phyloP scores from a whole-genome alignment of 176 grass and related monocot species.

The Carex littledalei region DNA sequence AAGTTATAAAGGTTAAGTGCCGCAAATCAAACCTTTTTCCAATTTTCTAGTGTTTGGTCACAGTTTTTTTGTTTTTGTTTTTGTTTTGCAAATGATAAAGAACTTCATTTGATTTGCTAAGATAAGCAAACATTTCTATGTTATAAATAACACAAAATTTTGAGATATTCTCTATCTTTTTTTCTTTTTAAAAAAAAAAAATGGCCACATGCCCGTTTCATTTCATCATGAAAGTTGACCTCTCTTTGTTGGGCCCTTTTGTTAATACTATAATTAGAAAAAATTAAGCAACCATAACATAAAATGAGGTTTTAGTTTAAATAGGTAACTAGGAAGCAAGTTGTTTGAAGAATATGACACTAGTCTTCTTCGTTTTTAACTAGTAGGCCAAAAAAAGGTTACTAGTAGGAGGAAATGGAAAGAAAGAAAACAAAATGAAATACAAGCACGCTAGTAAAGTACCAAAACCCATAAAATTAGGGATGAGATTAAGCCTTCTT shows the following conservation, averaged over 20 bases:
- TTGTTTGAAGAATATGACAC: background rate
- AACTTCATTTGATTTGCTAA: background rate
- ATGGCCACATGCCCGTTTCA: too few relatives aligned
- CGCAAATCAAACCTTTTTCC: background rate
- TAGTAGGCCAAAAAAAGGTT: background rate
- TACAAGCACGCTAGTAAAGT: background rate
- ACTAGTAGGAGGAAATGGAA: background rate
- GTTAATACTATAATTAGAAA: background rate
- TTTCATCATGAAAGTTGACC: too few relatives aligned
- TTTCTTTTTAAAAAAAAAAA: too few relatives aligned
- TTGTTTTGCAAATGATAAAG: background rate
- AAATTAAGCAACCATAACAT: background rate
- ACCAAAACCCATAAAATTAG: background rate
- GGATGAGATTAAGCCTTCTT: background rate
- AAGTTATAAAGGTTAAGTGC: slow-evolving; percentile 92
- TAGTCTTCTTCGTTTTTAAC: background rate
- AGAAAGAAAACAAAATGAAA: background rate
- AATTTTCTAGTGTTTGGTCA: background rate
- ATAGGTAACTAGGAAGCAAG: background rate
- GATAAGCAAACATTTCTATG: background rate
- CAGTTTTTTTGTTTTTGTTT: background rate
- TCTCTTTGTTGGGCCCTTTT: background rate
- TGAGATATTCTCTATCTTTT: background rate
- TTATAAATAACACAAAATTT: background rate
- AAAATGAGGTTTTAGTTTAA: background rate